These are phyloP conservation scores for Teunomyces tritomae DNA, from an alignment of 805 yeast species.

Conservation along the genomic window DNA sequence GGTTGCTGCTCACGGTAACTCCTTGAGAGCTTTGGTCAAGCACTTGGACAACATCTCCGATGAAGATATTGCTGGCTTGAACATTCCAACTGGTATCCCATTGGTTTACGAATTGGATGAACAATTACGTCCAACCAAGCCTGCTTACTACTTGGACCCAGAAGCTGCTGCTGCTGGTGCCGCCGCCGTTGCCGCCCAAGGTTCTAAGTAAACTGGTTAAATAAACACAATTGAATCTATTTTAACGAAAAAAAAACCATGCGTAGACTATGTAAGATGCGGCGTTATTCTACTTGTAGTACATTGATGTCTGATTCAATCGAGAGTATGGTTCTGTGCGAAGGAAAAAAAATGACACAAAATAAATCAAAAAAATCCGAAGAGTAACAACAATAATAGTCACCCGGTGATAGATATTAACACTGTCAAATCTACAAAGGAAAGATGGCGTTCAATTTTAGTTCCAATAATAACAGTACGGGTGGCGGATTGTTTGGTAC, in stretches of 20 bases:
- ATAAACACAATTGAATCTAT: neutral
- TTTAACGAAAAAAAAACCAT: neutral
- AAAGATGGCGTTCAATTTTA: constrained; percentile 1
- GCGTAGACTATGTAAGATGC: too few relatives aligned
- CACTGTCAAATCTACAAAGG: neutral
- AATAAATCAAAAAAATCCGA: neutral
- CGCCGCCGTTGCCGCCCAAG: constrained; percentile 98
- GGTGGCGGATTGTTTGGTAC: constrained; percentile 8
- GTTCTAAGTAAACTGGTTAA: constrained; percentile 41
- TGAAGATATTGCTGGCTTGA: constrained; percentile 86
- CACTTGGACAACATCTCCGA: constrained; percentile 92
- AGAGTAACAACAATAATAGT: neutral
- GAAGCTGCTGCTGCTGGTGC: constrained; percentile 99
- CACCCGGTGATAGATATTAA: neutral
- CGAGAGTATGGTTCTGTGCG: neutral
- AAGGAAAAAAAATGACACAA: neutral
- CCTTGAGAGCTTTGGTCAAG: constrained; percentile 93
- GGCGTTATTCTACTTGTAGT: too few relatives aligned
- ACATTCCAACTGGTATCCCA: constrained; percentile 98
- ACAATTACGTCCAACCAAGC: constrained; percentile 82
- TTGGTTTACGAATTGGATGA: constrained; percentile 93
- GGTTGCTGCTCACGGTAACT: constrained; percentile 98
- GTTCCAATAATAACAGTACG: neutral
- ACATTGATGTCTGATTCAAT: neutral
- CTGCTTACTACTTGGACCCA: constrained; percentile 96